Evolutionary conservation across 1,284 basidiomycete genomes (phyloP), one percentile per base, ranked within the genome.

Genomic region (Moesziomyces parantarcticus): DNA sequence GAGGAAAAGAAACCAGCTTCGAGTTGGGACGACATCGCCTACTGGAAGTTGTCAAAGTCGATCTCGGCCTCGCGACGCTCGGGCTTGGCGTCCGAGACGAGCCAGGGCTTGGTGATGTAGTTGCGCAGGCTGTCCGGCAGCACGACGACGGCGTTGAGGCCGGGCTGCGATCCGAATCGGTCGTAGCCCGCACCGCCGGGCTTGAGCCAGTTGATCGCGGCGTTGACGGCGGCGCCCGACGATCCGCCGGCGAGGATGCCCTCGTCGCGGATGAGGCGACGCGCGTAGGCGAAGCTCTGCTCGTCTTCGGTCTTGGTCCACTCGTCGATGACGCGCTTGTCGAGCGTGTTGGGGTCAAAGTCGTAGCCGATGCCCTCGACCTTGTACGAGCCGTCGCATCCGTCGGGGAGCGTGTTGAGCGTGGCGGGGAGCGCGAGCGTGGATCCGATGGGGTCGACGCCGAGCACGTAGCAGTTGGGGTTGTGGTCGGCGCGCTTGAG

Each of bases 121-220:
- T 98, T 98, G 65, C 95, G 89, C 59, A 97, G 90, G 3, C 92
- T 92, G 82, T 99, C 96, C 25, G 96, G 90, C 43, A 97, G 85
- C 41, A 99, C 80, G 5, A 98, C 87, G 0, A 99, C 92, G 6
- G 97, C 93, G 80, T 98, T 99, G 82, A 88, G 88, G 9, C 90
- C 91, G 53, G 88, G 86, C 16, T 90, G 89, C 60, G 89, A 85
- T 0, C 92, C 92, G 43, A 93, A 86, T 5, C 63, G 50, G 49
- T 86, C 84, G 79, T 86, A 86, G 1, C 94, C 96, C 54, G 88
- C 87, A 40, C 69, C 76, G 10, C 89, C 88, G 18, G 84, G 84
- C 71, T 85, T 90, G 55, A 99, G 86, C 90, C 91, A 98, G 55
- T 87, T 85, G 50, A 97, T 83, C 3, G 92, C 89, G 41, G 91